Base-by-base conservation (phyloP, 176 grass and related monocot genomes). In the Panicum miliaceum region DNA sequence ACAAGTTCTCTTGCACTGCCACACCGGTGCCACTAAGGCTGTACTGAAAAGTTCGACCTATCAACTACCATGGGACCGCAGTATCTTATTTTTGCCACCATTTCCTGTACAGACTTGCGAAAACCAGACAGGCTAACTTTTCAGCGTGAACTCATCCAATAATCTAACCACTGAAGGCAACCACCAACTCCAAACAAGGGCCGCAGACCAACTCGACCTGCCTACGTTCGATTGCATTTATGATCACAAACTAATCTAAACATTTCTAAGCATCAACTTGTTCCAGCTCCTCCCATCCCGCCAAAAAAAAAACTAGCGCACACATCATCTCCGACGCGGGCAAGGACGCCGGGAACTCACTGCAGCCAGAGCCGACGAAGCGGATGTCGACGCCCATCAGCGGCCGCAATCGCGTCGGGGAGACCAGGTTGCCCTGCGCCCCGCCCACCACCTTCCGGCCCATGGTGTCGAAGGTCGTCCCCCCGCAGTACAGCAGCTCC, bases 401-500 rank as follows among this genome's bases (percentile, higher is more conserved):
- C 59, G 96, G 79, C 12, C 91, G 91, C 57, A 99, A 37, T 50
- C 96, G 88, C 69, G 96, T 94, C 4, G 93, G 96, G 14, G 89
- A 92, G 23, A 90, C 88, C 14, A 99, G 88, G 74, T 99, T 99
- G 0, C 83, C 86, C 54, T 73, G 84, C 62, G 26, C 42, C 61
- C 64, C 78, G 27, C 84, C 80, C n/a, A 12, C 70, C 27, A 82
- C 69, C 85, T 96, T 96, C 25, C 89, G 85, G 48, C 91, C 93
- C 73, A 99, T 83, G 82, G 63, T 16, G 18, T 94, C 93, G 71
- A 92, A 99, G 75, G 58, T 84, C 58, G 96, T 99, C 22, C 78
- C 89, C 16, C 96, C 93, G 71, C 96, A 99, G 81, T 92, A 99
- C 32, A 99, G 78, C 64, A 99, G 77, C 89, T 96, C 96, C 59